Evolutionary conservation across 805 yeast genomes (phyloP).

Genomic region (Teunomyces aglyptinius): DNA sequence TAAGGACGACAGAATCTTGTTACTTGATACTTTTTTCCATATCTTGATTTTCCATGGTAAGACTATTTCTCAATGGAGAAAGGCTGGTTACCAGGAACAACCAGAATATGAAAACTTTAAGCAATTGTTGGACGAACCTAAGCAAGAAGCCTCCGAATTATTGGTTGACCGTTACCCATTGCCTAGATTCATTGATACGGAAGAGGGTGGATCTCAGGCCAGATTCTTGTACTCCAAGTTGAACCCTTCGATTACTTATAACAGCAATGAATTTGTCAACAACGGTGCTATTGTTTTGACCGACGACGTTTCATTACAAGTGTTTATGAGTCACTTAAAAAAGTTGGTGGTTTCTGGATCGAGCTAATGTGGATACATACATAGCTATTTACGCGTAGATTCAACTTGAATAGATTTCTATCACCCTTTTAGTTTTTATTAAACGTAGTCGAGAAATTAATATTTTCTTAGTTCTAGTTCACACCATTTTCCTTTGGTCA

Average conservation of each 20-base stretch:
- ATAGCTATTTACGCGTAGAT: background rate
- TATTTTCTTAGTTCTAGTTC: too few species aligned
- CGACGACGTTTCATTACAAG: constrained; percentile 93
- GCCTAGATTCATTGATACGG: constrained; percentile 96
- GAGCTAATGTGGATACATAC: constrained; percentile 16
- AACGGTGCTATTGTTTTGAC: constrained; percentile 82
- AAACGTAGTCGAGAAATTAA: background rate
- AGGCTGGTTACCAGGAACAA: constrained; percentile 88
- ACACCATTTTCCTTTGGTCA: too few species aligned
- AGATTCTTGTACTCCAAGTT: constrained; percentile 92
- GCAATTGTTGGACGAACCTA: constrained; percentile 82
- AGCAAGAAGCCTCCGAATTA: constrained; percentile 87
- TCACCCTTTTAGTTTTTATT: background rate
- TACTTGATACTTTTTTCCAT: constrained; percentile 95
- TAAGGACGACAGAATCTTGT: constrained; percentile 79
- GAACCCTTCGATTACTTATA: constrained; percentile 88
- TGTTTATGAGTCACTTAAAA: constrained; percentile 92
- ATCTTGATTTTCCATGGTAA: constrained; percentile 94
- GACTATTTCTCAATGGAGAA: constrained; percentile 94
- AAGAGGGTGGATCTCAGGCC: constrained; percentile 98
- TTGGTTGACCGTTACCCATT: constrained; percentile 93
- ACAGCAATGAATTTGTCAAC: constrained; percentile 51
- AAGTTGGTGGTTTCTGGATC: constrained; percentile 72
- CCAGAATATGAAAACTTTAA: constrained; percentile 88
- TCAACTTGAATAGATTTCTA: constrained; percentile 2